Percentiles rank a stretch among this genome's conserved stretches.
Conservation (phyloP, 2,329 filamentous ascomycete genomes). For the Ilyonectria destructans region DNA sequence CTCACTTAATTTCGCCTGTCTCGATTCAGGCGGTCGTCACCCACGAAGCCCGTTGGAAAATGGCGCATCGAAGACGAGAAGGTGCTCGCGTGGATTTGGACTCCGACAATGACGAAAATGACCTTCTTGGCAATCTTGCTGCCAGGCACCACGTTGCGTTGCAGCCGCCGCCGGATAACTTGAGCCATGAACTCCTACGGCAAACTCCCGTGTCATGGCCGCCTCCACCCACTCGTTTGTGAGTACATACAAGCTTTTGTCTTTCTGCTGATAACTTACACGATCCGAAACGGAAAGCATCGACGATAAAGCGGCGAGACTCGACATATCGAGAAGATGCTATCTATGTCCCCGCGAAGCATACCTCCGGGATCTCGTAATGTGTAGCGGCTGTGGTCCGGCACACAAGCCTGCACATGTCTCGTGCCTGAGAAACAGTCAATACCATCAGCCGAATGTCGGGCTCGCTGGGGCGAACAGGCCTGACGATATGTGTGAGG, state of each 20-base stretch:
- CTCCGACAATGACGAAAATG: background rate
- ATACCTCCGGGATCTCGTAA: background rate
- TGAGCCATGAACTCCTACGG: background rate
- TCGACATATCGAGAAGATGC: background rate
- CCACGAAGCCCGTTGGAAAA: background rate
- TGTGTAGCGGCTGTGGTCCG: background rate
- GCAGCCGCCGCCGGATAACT: background rate
- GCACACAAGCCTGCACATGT: background rate
- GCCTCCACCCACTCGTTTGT: background rate
- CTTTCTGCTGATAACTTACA: background rate
- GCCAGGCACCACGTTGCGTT: background rate
- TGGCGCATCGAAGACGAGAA: background rate
- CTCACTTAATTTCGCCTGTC: background rate
- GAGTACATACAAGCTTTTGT: background rate
- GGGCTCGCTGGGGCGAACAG: background rate
- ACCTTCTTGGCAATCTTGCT: background rate
- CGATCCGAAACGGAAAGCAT: background rate
- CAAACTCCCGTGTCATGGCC: background rate
- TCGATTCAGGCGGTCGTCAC: background rate
- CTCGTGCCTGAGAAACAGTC: background rate
- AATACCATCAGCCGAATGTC: background rate
- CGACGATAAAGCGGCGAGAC: background rate
- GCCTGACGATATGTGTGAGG: conserved; percentile 3
- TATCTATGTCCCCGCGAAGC: background rate
- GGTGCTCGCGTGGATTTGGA: background rate